Evolutionary conservation across 2,329 filamentous ascomycete genomes (phyloP), one percentile per base, ranked within the genome.

Genomic region (Mariannaea sp.): DNA sequence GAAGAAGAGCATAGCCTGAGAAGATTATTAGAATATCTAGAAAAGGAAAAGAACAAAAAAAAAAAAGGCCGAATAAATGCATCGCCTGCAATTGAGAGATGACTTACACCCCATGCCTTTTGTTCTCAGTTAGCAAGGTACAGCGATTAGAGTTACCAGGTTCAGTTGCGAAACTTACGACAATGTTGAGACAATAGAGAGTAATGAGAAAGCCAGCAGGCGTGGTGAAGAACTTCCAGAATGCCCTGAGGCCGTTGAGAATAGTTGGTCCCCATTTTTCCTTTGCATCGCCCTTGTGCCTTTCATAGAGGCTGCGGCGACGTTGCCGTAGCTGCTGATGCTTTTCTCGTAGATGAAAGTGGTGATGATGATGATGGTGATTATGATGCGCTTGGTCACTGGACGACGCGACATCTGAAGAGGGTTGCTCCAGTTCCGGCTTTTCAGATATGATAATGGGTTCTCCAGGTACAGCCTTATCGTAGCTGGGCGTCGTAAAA

Each of bases 141-240:
- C n/a, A n/a, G n/a, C n/a, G n/a, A n/a, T n/a, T n/a, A n/a, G n/a
- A n/a, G n/a, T n/a, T n/a, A n/a, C n/a, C n/a, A n/a, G n/a, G n/a
- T n/a, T n/a, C n/a, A n/a, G n/a, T n/a, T n/a, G n/a, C n/a, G n/a
- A n/a, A n/a, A 59, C 64, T 12, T 53, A 68, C 66, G 16, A 69
- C 66, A 49, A 68, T 64, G 49, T 69, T 69, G 0, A 69, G 44
- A 29, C 59, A 59, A 48, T 69, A 69, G 3, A 69, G 62, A 10
- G 62, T 68, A 20, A 69, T 69, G 46, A 67, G 39, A 33, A 68
- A 67, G 1, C 66, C 66, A 2, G 64, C 57, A 1, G 60, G 60
- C 1, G 66, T 68, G 8, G 54, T 52, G 56, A 68, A 67, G 52
- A 69, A 68, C 32, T 63, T 67, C 64, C 65, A 67, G 29, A 67